These are phyloP conservation scores for Cutaneotrichosporon cyanovorans DNA, from an alignment of 1,284 basidiomycete genomes.

Conservation along the genomic window DNA sequence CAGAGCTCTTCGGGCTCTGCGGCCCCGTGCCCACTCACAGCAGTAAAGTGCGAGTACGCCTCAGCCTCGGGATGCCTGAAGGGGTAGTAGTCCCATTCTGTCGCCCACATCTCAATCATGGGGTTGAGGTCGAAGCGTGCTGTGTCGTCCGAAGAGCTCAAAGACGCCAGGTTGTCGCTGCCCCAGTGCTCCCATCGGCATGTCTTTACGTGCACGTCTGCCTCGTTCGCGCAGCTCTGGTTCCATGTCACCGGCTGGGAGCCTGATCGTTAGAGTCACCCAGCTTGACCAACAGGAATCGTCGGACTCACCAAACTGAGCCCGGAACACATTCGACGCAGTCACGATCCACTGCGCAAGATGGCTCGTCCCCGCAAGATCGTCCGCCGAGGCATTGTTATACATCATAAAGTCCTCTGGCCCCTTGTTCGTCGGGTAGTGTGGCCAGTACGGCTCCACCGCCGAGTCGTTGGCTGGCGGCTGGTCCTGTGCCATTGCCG, in stretches of 20 bases:
- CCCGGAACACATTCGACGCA: slow-evolving; percentile 9
- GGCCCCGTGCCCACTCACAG: not conserved
- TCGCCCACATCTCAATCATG: slow-evolving; percentile 16
- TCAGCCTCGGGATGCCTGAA: slow-evolving; percentile 10
- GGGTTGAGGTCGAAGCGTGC: slow-evolving; percentile 11
- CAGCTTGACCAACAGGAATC: not conserved
- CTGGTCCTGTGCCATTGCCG: not conserved
- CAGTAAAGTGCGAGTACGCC: slow-evolving; percentile 14
- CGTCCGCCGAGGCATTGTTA: slow-evolving; percentile 2
- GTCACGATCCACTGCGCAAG: slow-evolving; percentile 11
- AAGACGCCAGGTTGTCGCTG: slow-evolving; percentile 12
- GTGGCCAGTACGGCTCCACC: slow-evolving; percentile 13
- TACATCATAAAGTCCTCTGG: slow-evolving; percentile 6
- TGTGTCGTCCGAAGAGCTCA: not conserved
- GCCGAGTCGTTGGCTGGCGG: slow-evolving; percentile 10
- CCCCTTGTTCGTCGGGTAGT: slow-evolving; percentile 5
- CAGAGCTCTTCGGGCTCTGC: not conserved
- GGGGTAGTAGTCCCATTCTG: slow-evolving; percentile 18
- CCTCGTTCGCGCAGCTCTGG: slow-evolving; percentile 9
- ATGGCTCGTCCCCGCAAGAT: slow-evolving; percentile 8
- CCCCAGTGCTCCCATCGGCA: slow-evolving; percentile 18
- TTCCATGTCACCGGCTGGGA: slow-evolving; percentile 10
- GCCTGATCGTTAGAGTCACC: slow-evolving; percentile 5
- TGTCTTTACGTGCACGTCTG: slow-evolving; percentile 8
- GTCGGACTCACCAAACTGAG: slow-evolving; percentile 11